Conservation (phyloP, 345 rosid species). For the Barbarea vulgaris region DNA sequence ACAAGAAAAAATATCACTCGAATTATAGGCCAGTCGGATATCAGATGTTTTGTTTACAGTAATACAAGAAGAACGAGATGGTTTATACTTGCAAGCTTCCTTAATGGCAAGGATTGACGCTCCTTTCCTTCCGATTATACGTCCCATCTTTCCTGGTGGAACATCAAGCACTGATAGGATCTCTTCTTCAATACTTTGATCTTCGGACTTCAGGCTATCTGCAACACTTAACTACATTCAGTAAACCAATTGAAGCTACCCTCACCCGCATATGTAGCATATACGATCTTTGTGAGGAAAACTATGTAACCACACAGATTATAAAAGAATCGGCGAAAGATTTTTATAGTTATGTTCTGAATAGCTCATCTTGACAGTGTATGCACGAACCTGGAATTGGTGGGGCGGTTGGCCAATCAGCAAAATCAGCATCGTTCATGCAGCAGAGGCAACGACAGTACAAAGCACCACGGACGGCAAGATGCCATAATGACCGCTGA, state of each 20-base stretch:
- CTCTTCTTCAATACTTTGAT: conserved; percentile 64
- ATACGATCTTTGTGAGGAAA: not conserved
- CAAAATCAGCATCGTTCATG: conserved; percentile 63
- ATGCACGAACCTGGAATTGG: conserved; percentile 67
- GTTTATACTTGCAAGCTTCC: conserved; percentile 77
- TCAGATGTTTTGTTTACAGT: not conserved
- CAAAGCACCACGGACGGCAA: conserved; percentile 77
- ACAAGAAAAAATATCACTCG: not conserved
- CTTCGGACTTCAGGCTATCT: conserved; percentile 57
- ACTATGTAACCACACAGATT: not conserved
- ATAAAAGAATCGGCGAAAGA: not conserved
- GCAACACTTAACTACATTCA: conserved; percentile 26
- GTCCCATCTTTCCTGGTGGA: conserved; percentile 92
- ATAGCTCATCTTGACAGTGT: too few relatives aligned
- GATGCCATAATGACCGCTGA: conserved; percentile 71
- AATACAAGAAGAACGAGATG: conserved; percentile 21
- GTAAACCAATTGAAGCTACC: not conserved
- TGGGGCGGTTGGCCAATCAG: conserved; percentile 77
- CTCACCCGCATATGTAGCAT: not conserved
- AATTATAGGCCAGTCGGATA: not conserved
- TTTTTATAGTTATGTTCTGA: not conserved
- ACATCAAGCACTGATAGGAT: conserved; percentile 81
- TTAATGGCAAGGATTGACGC: conserved; percentile 74
- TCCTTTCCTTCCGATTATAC: conserved; percentile 86
- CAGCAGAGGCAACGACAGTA: conserved; percentile 88